Evolutionary conservation across 2,329 filamentous ascomycete genomes (phyloP), one percentile per base, ranked within the genome.

Genomic region (Amauroascus verrucosus): DNA sequence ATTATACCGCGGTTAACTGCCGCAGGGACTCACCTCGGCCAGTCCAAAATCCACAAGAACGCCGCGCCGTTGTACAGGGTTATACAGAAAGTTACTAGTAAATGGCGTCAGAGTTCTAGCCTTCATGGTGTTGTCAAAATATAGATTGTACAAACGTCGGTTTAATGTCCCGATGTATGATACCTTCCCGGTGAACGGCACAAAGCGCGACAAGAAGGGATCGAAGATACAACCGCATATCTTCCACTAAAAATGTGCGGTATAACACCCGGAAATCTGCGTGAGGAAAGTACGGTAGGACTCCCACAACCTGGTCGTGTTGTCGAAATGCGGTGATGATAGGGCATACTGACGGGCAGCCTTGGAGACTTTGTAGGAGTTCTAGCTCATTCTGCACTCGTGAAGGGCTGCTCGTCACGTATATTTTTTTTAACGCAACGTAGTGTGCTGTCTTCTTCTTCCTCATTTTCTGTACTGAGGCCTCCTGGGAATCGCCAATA

Each of bases 11-110:
- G 18, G 2, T 1, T n/a, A 3, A 16, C 35, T 24, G 7, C 24
- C 13, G 16, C 7, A 38, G 32, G 20, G 18, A 52, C 43, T 51
- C 45, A 48, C 40, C 72, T 98, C 93, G 33, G 93, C 93, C 14
- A 98, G 79, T n/a, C 93, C 93, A 72, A 98, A 98, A 66, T 98
- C 93, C n/a, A 98, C 93, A 0, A 98, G 79, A 1, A 98, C 91
- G 38, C 93, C 93, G 53, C 87, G 83, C 62, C 84, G 81, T 9
- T 69, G 57, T 26, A 81, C 74, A 0, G 88, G 87, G 59, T 95
- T 88, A 71, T 97, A 97, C 37, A 97, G 78, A 63, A 97, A 97
- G 65, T 97, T 97, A 20, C 73, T 75, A 59, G 6, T 44, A 48
- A 33, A 24, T 38, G 43, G 30, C 56, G 53, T 57, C 37, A 54